These are phyloP conservation scores for Lachancea meyersii DNA, from an alignment of 805 yeast species.

Conservation along the genomic window DNA sequence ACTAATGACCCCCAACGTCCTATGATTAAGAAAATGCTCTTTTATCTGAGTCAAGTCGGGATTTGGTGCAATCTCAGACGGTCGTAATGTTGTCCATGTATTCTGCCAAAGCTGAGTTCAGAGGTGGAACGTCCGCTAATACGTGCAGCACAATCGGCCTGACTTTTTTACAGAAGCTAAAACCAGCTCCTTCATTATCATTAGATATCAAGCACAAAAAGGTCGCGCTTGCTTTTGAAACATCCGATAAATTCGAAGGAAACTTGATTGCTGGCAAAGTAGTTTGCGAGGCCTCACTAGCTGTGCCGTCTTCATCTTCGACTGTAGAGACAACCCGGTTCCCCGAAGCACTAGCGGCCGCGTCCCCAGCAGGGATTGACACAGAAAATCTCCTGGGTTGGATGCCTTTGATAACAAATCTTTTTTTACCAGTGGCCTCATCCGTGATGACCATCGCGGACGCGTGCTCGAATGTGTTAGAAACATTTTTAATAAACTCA, in stretches of 20 bases:
- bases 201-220: constrained; percentile 31
- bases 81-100: constrained; percentile 25
- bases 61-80: neutral
- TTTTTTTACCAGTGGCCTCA: constrained; percentile 57
- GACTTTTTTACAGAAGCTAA: constrained; percentile 24
- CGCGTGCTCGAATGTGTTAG: constrained; percentile 78
- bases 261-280: constrained; percentile 24
- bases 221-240: constrained; percentile 30
- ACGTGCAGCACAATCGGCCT: constrained; percentile 28
- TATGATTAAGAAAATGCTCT: no score
- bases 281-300: constrained; percentile 16
- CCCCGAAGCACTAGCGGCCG: constrained; percentile 26
- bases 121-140: constrained; percentile 31
- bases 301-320: neutral
- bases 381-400: constrained; percentile 71
- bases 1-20: neutral
- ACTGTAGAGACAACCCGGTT: neutral
- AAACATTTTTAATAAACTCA: constrained; percentile 91
- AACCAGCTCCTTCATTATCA: constrained; percentile 27
- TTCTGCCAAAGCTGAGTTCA: constrained; percentile 27
- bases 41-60: no score
- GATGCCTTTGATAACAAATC: constrained; percentile 89
- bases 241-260: constrained; percentile 28
- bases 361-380: constrained; percentile 40
- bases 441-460: constrained; percentile 86